Conservation (phyloP, 2,329 filamentous ascomycete species). For the Periconia macrospinosa region DNA sequence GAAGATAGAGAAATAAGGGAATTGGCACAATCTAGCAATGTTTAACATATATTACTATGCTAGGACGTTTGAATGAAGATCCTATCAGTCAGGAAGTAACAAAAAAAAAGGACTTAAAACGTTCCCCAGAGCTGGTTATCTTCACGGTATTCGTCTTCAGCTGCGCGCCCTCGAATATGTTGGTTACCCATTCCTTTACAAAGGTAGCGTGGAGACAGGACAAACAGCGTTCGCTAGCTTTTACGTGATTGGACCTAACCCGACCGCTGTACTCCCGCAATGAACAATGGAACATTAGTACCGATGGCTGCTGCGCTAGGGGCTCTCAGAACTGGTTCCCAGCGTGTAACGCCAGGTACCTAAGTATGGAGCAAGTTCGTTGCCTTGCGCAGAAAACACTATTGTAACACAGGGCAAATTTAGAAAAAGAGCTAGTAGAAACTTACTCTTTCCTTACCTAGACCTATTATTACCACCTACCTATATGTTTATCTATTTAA, state of each 20-base stretch:
- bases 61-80: no score
- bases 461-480: no score
- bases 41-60: no score
- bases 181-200: slow-evolving; percentile 32
- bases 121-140: slow-evolving; percentile 16
- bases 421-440: no score
- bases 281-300: slow-evolving; percentile 41
- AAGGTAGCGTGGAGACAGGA: slow-evolving; percentile 32
- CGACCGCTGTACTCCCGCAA: slow-evolving; percentile 32
- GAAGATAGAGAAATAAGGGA: no score
- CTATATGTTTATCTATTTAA: no score
- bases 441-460: no score
- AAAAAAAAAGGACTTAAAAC: no score
- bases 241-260: slow-evolving; percentile 33
- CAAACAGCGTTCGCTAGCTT: slow-evolving; percentile 36
- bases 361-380: slow-evolving; percentile 40
- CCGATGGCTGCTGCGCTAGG: slow-evolving; percentile 36
- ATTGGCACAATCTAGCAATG: no score
- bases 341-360: slow-evolving; percentile 40
- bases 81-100: no score
- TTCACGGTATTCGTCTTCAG: slow-evolving; percentile 30
- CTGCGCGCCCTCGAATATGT: slow-evolving; percentile 11
- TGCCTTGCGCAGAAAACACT: slow-evolving; percentile 35
- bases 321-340: slow-evolving; percentile 42
- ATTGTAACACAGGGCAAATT: no score